phyloP scores from a whole-genome alignment of 768 basidiomycete species.

The Pholiota conissans region DNA sequence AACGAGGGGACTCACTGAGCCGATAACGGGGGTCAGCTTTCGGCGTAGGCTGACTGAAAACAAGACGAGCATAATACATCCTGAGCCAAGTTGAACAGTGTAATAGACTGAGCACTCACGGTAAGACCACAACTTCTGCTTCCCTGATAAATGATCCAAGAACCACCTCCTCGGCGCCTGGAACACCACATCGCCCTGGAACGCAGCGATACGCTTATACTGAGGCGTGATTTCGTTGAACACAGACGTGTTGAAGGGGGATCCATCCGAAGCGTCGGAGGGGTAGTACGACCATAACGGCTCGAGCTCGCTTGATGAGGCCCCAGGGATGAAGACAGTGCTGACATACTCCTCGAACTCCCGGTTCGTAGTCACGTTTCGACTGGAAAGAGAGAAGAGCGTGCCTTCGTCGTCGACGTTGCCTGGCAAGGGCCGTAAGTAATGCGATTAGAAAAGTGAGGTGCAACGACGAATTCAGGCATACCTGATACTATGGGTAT shows the following conservation, averaged over 20 bases:
- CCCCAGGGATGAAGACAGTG: slow-evolving; percentile 13
- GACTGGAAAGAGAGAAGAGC: slow-evolving; percentile 2
- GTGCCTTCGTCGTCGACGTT: slow-evolving; percentile 32
- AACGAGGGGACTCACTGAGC: slow-evolving; percentile 17
- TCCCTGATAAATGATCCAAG: slow-evolving; percentile 34
- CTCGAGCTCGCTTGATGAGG: slow-evolving; percentile 12
- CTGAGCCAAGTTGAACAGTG: background rate
- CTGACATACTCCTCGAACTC: slow-evolving; percentile 26
- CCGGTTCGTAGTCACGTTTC: slow-evolving; percentile 28
- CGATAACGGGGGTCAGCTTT: slow-evolving; percentile 20
- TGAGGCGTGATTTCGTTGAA: slow-evolving; percentile 34
- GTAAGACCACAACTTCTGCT: slow-evolving; percentile 39
- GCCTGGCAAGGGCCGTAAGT: too few species aligned
- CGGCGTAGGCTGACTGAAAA: slow-evolving; percentile 20
- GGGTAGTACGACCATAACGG: slow-evolving; percentile 26
- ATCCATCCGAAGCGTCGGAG: slow-evolving; percentile 17
- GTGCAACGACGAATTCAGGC: too few species aligned
- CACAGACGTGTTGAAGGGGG: slow-evolving; percentile 25
- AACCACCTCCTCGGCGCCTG: slow-evolving; percentile 51
- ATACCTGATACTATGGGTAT: slow-evolving; percentile 22
- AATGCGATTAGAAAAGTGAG: too few species aligned
- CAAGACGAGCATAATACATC: background rate
- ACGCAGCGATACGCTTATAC: slow-evolving; percentile 50
- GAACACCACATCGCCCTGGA: slow-evolving; percentile 51
- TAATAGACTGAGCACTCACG: slow-evolving; percentile 24